A percentile compares a stretch with the other conserved stretches of the same genome.
Conservation (phyloP, 805 yeast species). For the Candida jianshihensis region DNA sequence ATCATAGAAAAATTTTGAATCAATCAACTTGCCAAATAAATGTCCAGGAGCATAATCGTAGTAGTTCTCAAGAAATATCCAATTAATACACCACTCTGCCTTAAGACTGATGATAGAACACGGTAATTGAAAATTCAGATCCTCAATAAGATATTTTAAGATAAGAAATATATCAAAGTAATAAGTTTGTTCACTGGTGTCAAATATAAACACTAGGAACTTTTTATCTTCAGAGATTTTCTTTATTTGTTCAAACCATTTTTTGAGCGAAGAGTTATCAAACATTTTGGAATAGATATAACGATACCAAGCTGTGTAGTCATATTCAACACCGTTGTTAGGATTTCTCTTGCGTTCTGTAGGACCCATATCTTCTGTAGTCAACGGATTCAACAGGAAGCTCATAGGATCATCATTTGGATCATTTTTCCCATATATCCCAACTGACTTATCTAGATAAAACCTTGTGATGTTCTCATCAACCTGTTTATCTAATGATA, state of each 20-base stretch:
- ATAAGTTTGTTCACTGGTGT: background rate
- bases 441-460: background rate
- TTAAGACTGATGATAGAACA: background rate
- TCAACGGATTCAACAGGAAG: too few relatives aligned
- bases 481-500: background rate
- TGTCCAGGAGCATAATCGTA: too few relatives aligned
- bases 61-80: too few relatives aligned
- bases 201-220: background rate
- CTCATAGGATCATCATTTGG: too few relatives aligned
- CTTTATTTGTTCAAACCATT: background rate
- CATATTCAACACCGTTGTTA: too few relatives aligned
- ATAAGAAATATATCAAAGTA: background rate
- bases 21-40: too few relatives aligned
- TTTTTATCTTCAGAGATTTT: background rate
- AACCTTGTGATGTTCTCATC: background rate
- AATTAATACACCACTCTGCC: background rate
- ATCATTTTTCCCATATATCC: too few relatives aligned
- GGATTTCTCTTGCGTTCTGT: too few relatives aligned
- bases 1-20: too few relatives aligned
- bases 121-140: background rate
- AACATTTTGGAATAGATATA: too few relatives aligned
- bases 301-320: too few relatives aligned
- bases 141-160: background rate
- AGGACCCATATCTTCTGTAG: too few relatives aligned
- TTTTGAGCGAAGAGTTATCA: background rate